Conservation (phyloP, 2,329 filamentous ascomycete species). For the Periconia digitata region DNA sequence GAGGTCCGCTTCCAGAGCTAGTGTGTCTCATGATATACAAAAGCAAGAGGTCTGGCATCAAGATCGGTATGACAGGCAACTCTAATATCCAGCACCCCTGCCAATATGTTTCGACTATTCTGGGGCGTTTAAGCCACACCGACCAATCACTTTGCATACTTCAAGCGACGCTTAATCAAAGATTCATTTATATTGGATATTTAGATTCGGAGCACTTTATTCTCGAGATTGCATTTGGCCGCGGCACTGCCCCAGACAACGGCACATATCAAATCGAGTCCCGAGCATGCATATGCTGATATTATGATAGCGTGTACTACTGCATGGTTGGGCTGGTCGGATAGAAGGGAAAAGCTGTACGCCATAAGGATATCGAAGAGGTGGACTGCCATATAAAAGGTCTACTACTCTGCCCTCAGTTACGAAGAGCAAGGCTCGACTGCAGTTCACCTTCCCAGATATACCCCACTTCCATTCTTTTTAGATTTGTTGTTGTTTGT, state of each 20-base stretch:
- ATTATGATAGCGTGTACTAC: conserved; percentile 1
- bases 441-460: background rate
- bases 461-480: background rate
- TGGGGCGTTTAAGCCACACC: background rate
- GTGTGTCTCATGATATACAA: background rate
- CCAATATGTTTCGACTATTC: background rate
- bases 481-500: background rate
- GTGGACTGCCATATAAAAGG: conserved; percentile 5
- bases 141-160: background rate
- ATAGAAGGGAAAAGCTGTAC: background rate
- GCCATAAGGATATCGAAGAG: background rate
- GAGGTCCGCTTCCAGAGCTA: background rate
- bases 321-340: background rate
- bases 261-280: background rate
- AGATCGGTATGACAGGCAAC: no score
- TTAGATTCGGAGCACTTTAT: background rate
- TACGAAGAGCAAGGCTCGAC: background rate
- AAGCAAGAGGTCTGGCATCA: background rate
- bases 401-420: background rate
- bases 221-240: background rate
- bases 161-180: background rate
- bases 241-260: conserved; percentile 1
- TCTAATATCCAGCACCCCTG: no score
- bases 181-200: background rate
- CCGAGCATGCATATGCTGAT: background rate